Base-by-base conservation (phyloP, 352 stramenopile species). In the Globisporangium canariense region DNA sequence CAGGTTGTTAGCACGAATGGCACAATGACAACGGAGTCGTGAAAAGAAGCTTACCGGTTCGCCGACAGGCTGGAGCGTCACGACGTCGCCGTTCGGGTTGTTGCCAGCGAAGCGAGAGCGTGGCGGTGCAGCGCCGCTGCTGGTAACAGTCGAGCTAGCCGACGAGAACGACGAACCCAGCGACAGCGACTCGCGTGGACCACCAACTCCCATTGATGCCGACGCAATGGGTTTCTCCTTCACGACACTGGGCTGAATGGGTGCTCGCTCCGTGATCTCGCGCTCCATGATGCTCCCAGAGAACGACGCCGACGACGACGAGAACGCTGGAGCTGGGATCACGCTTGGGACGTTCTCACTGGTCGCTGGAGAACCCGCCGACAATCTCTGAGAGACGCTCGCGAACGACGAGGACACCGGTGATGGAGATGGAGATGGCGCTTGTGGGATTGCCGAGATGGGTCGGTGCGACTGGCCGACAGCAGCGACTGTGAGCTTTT, bases 241-340 rank as follows among this genome's bases (percentile, higher is more conserved):
- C 43, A 43, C 20, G 14, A 4, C 46, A 13, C 30, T 66, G 7
- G 53, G 20, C 11, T 28, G 14, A 36, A 49, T 49, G 8, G 64
- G 36, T 7, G 52, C 46, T 25, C 43, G 14, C 41, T 88, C 81
- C 1, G 66, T 58, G n/a, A 72, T 68, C 46, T 81, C 71, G 59
- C 80, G 79, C 59, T 94, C 86, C 68, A 89, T 76, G 61, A 94
- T 88, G 52, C 63, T 88, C 3, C 83, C 83, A 11, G 80, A 88
- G 68, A 94, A 92, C 14, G 82, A 83, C 22, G 83, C 74, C 0
- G 74, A 73, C 5, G 75, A 76, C 0, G 75, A 80, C 20, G 68
- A 66, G 18, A 73, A 54, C 22, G 40, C 49, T 43, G 68, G 61
- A 3, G 58, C 32, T 18, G 45, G 58, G 20, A 71, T 67, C 14